phyloP scores from a whole-genome alignment of 228 moss, liverwort and hornwort genomes.

The Sphagnum magellanicum region DNA sequence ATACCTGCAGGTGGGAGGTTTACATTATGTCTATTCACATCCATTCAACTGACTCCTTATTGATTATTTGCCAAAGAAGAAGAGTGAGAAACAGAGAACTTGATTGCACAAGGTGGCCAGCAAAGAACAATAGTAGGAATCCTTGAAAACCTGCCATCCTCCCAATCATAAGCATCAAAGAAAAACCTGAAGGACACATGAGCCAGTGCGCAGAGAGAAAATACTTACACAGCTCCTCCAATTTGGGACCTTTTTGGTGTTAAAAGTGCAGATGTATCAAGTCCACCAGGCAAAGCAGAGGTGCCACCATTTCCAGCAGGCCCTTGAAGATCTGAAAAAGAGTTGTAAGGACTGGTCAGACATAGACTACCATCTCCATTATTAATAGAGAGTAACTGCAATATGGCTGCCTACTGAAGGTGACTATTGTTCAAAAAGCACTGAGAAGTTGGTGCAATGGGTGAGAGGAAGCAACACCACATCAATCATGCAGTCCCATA shows the following conservation, averaged over 20 bases:
- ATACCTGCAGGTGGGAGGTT: constrained; percentile 45
- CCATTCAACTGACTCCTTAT: too few relatives aligned
- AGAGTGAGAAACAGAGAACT: not conserved
- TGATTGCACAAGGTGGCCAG: not conserved
- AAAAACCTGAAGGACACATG: too few relatives aligned
- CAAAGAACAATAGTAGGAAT: too few relatives aligned
- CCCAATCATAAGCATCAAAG: too few relatives aligned
- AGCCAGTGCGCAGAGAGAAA: not conserved
- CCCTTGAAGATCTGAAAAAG: constrained; percentile 15
- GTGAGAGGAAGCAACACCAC: not conserved
- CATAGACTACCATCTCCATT: too few relatives aligned
- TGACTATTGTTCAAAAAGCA: not conserved
- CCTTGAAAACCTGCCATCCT: too few relatives aligned
- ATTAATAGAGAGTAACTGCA: too few relatives aligned
- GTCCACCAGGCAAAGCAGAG: constrained; percentile 21
- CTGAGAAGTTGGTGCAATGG: not conserved
- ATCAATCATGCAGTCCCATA: too few relatives aligned
- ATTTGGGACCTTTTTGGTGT: constrained; percentile 45
- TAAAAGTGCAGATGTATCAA: constrained; percentile 32
- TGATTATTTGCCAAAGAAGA: not conserved
- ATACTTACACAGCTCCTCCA: constrained; percentile 67
- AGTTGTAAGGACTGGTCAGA: too few relatives aligned
- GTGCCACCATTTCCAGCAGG: constrained; percentile 13
- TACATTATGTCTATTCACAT: not conserved
- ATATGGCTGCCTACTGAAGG: too few relatives aligned